Conservation (phyloP, 2,329 filamentous ascomycete species). For the Celoporthe dispersa region DNA sequence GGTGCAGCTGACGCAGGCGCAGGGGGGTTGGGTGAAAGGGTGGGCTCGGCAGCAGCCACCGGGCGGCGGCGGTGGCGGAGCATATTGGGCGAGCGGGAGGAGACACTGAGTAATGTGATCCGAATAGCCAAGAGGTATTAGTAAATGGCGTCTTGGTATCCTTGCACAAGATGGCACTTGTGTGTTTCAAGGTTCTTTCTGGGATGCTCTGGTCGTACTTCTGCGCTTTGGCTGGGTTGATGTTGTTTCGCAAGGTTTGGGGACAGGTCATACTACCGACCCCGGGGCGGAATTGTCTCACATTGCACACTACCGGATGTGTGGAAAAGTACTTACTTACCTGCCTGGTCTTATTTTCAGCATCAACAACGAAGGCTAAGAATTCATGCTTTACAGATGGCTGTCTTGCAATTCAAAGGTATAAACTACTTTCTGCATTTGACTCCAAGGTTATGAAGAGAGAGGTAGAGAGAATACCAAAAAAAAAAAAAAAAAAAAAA, state of each 20-base stretch:
- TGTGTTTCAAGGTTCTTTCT: background rate
- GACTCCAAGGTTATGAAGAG: background rate
- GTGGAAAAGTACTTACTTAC: background rate
- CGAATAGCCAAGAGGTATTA: background rate
- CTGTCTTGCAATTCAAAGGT: too few species aligned
- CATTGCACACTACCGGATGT: background rate
- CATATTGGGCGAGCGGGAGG: slow-evolving; percentile 25
- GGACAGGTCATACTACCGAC: too few species aligned
- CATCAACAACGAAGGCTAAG: background rate
- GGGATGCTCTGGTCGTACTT: background rate
- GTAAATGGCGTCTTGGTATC: background rate
- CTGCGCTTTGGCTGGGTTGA: background rate
- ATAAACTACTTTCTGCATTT: background rate
- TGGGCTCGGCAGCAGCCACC: slow-evolving; percentile 24
- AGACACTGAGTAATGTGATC: slow-evolving; percentile 4
- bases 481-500: too few species aligned
- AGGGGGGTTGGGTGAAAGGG: slow-evolving; percentile 18
- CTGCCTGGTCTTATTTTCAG: background rate
- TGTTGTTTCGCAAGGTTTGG: background rate
- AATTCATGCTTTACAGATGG: background rate
- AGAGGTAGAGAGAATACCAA: background rate
- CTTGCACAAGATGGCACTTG: slow-evolving; percentile 8
- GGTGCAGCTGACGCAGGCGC: slow-evolving; percentile 19
- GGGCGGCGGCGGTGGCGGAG: slow-evolving; percentile 33
- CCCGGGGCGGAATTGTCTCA: background rate